A percentile compares a stretch with the other conserved stretches of the same genome.
These are phyloP conservation scores for Zelonia costaricensis DNA, from an alignment of 208 protist genomes.

Conservation along the genomic window DNA sequence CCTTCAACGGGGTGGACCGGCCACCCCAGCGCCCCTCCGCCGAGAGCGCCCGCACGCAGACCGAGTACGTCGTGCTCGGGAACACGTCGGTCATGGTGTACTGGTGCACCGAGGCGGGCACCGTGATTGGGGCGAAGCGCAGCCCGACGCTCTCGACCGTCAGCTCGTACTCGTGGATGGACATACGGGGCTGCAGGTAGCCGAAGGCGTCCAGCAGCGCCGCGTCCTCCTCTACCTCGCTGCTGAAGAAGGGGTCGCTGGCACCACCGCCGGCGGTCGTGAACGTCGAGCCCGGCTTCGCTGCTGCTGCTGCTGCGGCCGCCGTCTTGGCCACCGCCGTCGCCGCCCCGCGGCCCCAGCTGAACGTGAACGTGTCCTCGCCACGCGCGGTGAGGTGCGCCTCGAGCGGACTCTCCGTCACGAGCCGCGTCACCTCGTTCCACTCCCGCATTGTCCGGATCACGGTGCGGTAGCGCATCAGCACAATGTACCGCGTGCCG, in stretches of 20 bases:
- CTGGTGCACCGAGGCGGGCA: constrained; percentile 24
- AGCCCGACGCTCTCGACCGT: constrained; percentile 22
- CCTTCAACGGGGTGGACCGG: constrained; percentile 54
- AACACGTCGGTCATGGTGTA: constrained; percentile 66
- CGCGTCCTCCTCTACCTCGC: constrained; percentile 1
- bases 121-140: constrained; percentile 23
- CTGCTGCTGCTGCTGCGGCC: too few relatives aligned
- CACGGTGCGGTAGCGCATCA: constrained; percentile 83
- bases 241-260: not conserved
- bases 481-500: constrained; percentile 79
- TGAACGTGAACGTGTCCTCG: constrained; percentile 79
- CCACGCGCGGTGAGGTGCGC: constrained; percentile 59
- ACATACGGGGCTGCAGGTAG: constrained; percentile 23
- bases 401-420: constrained; percentile 66
- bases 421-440: constrained; percentile 77
- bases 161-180: constrained; percentile 35
- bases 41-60: constrained; percentile 72
- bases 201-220: constrained; percentile 4
- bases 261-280: constrained; percentile 1
- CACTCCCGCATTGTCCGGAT: constrained; percentile 79
- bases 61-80: constrained; percentile 67
- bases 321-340: constrained; percentile 2
- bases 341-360: constrained; percentile 43
- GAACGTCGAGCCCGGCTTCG: not conserved
- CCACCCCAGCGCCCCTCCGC: constrained; percentile 72